A percentile compares a stretch with the other conserved stretches of the same genome.
These are phyloP conservation scores for Hypericum androsaemum DNA, from an alignment of 345 rosid species.

Conservation along the genomic window DNA sequence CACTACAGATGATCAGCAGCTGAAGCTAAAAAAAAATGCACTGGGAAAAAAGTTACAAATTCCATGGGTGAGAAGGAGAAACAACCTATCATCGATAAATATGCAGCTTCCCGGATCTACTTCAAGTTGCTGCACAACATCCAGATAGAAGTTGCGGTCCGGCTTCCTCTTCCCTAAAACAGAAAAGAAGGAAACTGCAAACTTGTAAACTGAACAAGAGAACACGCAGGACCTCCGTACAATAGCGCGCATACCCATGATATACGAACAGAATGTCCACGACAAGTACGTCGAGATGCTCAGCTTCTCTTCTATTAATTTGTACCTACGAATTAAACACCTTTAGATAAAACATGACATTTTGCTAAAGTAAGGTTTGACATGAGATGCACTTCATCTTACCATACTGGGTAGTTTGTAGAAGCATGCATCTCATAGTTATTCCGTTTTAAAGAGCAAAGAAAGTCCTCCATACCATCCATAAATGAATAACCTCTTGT, in stretches of 20 bases:
- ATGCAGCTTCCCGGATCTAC: constrained; percentile 68
- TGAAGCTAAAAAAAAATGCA: neutral
- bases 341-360: constrained; percentile 6
- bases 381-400: constrained; percentile 4
- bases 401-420: constrained; percentile 91
- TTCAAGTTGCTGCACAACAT: constrained; percentile 45
- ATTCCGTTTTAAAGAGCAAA: constrained; percentile 36
- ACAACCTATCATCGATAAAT: constrained; percentile 78
- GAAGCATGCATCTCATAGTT: constrained; percentile 84
- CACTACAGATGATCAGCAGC: neutral
- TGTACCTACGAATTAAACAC: constrained; percentile 38
- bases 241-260: constrained; percentile 32
- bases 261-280: constrained; percentile 90
- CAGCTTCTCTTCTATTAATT: constrained; percentile 68
- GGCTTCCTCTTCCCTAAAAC: constrained; percentile 87
- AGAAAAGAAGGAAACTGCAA: constrained; percentile 6
- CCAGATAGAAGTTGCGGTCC: constrained; percentile 56
- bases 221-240: neutral
- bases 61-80: constrained; percentile 4
- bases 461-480: constrained; percentile 70
- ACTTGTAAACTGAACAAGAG: no score
- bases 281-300: constrained; percentile 63
- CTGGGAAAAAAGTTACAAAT: neutral
- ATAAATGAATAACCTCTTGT: constrained; percentile 58
- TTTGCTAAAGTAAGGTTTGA: constrained; percentile 10